Evolutionary conservation across 768 basidiomycete genomes (phyloP).

Genomic region (Collybia nuda): DNA sequence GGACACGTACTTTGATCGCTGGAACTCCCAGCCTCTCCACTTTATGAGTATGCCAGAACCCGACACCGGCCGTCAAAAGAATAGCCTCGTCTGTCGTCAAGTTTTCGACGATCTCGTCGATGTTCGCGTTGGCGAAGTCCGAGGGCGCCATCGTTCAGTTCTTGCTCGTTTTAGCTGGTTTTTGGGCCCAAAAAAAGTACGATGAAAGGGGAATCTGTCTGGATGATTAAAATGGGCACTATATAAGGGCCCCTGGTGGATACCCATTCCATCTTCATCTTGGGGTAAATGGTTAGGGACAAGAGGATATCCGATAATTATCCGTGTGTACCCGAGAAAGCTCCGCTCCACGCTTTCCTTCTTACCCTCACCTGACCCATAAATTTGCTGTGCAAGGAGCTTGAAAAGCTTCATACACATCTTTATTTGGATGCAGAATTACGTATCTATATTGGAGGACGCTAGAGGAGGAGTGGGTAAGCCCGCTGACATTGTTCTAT

Average conservation of each 20-base stretch:
- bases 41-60: conserved; percentile 74
- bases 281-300: too few relatives aligned
- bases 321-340: too few relatives aligned
- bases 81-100: conserved; percentile 78
- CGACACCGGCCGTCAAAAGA: conserved; percentile 67
- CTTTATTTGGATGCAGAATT: too few relatives aligned
- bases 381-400: too few relatives aligned
- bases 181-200: not conserved
- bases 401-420: too few relatives aligned
- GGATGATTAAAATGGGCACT: not conserved
- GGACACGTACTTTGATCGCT: conserved; percentile 54
- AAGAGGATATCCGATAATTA: too few relatives aligned
- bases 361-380: too few relatives aligned
- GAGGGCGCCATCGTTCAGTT: conserved; percentile 55
- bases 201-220: not conserved
- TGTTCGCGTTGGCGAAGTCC: conserved; percentile 63
- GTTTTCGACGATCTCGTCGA: conserved; percentile 61
- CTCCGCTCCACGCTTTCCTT: too few relatives aligned
- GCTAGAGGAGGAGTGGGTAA: too few relatives aligned
- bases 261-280: too few relatives aligned
- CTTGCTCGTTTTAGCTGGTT: not conserved
- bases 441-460: too few relatives aligned
- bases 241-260: not conserved
- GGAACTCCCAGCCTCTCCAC: conserved; percentile 70
- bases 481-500: too few relatives aligned